A percentile compares a stretch with the other conserved stretches of the same genome.
phyloP scores from a whole-genome alignment of 306 rosid species.

The Cicer chorassanicum region DNA sequence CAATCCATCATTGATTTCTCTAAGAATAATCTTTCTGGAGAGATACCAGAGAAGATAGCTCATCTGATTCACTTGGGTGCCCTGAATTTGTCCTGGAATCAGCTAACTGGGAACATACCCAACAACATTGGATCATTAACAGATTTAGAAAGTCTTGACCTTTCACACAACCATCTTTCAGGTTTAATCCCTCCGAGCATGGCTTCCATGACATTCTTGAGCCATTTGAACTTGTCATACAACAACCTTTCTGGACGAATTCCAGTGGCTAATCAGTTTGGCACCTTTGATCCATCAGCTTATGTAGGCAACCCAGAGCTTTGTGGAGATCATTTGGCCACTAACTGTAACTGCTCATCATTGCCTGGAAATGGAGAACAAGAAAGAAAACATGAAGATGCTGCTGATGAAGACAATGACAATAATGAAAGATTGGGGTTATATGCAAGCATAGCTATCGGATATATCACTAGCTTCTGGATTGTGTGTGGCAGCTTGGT shows the following conservation, averaged over 20 bases:
- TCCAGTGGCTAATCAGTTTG: slow-evolving; percentile 38
- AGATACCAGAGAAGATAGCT: slow-evolving; percentile 30
- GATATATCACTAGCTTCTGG: slow-evolving; percentile 29
- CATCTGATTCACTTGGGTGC: slow-evolving; percentile 27
- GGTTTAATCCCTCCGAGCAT: slow-evolving; percentile 41
- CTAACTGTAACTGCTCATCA: slow-evolving; percentile 2
- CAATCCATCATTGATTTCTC: slow-evolving; percentile 31
- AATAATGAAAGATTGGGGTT: slow-evolving; percentile 33
- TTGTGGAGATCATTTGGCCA: slow-evolving; percentile 12
- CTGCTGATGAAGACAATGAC: slow-evolving; percentile 9
- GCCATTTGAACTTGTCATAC: slow-evolving; percentile 37
- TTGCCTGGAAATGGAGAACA: slow-evolving; percentile 8
- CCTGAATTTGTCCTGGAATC: slow-evolving; percentile 33
- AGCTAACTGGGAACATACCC: slow-evolving; percentile 28
- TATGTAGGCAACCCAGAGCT: slow-evolving; percentile 38
- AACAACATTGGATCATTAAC: slow-evolving; percentile 14
- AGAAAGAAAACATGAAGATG: slow-evolving; percentile 20
- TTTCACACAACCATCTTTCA: slow-evolving; percentile 34
- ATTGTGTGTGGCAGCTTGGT: slow-evolving; percentile 30
- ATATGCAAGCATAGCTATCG: slow-evolving; percentile 26
- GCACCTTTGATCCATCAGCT: slow-evolving; percentile 7
- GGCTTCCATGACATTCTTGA: slow-evolving; percentile 31
- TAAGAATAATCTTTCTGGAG: slow-evolving; percentile 22
- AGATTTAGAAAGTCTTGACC: slow-evolving; percentile 39
- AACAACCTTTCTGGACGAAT: slow-evolving; percentile 35